Conservation (phyloP, 2,329 filamentous ascomycete species). For the Pyrenophora teres region DNA sequence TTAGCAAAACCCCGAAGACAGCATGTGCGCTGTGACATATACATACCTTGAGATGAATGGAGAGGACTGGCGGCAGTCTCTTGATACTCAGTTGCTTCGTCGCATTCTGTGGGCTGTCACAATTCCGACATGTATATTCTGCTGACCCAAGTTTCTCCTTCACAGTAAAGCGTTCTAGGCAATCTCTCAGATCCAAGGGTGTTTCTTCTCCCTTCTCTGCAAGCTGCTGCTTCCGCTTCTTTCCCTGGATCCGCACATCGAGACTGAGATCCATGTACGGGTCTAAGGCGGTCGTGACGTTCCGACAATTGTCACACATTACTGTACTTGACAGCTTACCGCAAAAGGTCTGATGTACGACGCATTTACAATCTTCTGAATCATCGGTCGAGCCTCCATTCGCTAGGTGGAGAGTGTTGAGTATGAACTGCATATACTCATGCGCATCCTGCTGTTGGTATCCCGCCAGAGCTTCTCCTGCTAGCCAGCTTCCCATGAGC, state of each 20-base stretch:
- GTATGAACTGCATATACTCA: slow-evolving; percentile 94
- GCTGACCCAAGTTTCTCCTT: slow-evolving; percentile 75
- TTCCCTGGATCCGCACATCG: slow-evolving; percentile 76
- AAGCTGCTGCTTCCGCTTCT: slow-evolving; percentile 63
- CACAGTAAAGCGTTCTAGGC: slow-evolving; percentile 85
- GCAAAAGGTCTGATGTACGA: slow-evolving; percentile 93
- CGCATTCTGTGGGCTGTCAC: slow-evolving; percentile 74
- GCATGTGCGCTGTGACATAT: background rate
- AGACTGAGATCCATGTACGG: slow-evolving; percentile 90
- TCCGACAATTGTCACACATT: slow-evolving; percentile 85
- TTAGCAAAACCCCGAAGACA: too few species aligned
- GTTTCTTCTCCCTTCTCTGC: slow-evolving; percentile 35
- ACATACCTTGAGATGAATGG: slow-evolving; percentile 86
- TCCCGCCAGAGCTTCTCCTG: slow-evolving; percentile 70
- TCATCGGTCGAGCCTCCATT: slow-evolving; percentile 63
- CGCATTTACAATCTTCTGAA: slow-evolving; percentile 71
- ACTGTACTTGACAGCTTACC: slow-evolving; percentile 89
- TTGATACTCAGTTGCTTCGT: slow-evolving; percentile 84
- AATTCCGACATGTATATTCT: slow-evolving; percentile 85
- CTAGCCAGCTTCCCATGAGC: slow-evolving; percentile 87
- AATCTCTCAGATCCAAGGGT: slow-evolving; percentile 57
- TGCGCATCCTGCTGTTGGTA: slow-evolving; percentile 97
- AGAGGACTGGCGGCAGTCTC: slow-evolving; percentile 82
- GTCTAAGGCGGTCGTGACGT: slow-evolving; percentile 80
- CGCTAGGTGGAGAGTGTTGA: slow-evolving; percentile 83